Conservation (phyloP, 257 asterid genomes). For the Solanum tacnaense region DNA sequence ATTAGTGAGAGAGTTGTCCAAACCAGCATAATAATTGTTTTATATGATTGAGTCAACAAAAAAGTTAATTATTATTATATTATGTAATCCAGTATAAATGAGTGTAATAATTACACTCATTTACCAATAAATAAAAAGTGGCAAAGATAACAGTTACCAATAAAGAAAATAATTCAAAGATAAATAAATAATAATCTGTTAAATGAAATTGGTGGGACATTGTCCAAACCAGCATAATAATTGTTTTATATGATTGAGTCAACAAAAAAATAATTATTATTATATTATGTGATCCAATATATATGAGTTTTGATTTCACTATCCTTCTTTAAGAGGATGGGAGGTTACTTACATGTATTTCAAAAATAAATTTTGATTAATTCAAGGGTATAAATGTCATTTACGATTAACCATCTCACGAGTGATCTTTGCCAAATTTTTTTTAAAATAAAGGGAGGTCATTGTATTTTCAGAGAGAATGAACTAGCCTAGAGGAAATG, state of each 20-base stretch:
- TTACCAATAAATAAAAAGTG: neutral
- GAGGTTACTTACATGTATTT: neutral
- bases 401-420: neutral
- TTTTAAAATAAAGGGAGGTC: neutral
- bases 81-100: neutral
- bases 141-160: neutral
- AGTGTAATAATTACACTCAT: neutral
- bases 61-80: neutral
- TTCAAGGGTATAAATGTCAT: neutral
- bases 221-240: neutral
- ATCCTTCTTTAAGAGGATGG: neutral
- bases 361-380: neutral
- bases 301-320: neutral
- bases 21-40: neutral
- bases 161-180: neutral
- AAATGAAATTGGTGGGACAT: neutral
- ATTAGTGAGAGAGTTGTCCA: neutral
- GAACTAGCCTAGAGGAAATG: too few relatives aligned
- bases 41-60: neutral
- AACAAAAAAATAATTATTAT: neutral
- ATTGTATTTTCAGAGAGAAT: neutral
- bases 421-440: neutral
- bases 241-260: neutral
- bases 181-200: neutral
- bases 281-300: neutral